phyloP scores from a whole-genome alignment of 1,284 basidiomycete species.

The Clitocybe nebularis region DNA sequence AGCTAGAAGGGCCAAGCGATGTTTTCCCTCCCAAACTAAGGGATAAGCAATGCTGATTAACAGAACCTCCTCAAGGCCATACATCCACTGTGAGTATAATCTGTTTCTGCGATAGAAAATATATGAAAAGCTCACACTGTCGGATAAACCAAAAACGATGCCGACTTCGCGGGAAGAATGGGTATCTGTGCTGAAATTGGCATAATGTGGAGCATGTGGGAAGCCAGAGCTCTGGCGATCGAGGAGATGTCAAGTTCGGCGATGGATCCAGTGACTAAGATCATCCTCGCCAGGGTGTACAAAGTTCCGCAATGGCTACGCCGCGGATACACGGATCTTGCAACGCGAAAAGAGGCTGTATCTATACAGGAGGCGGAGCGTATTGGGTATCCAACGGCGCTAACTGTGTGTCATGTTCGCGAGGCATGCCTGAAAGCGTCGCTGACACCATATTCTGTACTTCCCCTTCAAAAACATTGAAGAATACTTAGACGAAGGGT shows the following conservation, averaged over 20 bases:
- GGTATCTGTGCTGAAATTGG: constrained; percentile 2
- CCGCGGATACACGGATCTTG: not conserved
- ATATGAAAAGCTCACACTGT: not conserved
- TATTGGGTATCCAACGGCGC: not conserved
- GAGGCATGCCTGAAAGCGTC: not conserved
- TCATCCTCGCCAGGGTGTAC: not conserved
- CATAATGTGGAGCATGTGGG: constrained; percentile 17
- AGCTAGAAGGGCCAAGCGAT: constrained; percentile 11
- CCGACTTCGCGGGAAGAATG: constrained; percentile 1
- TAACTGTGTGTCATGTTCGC: not conserved
- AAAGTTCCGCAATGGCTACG: constrained; percentile 3
- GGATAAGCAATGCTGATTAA: constrained; percentile 12
- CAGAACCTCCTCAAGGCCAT: constrained; percentile 6
- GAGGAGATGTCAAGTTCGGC: not conserved
- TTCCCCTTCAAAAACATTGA: not conserved
- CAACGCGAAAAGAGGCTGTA: not conserved
- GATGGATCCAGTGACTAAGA: not conserved
- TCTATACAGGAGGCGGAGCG: constrained; percentile 1
- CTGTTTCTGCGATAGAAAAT: not conserved
- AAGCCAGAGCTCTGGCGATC: not conserved
- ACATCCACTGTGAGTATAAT: constrained; percentile 6
- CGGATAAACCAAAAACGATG: no score
- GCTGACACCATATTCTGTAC: not conserved
- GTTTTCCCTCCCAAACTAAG: constrained; percentile 13
- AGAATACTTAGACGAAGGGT: not conserved